Conservation (phyloP, 1,284 basidiomycete species). For the Trichosporon coremiiforme region DNA sequence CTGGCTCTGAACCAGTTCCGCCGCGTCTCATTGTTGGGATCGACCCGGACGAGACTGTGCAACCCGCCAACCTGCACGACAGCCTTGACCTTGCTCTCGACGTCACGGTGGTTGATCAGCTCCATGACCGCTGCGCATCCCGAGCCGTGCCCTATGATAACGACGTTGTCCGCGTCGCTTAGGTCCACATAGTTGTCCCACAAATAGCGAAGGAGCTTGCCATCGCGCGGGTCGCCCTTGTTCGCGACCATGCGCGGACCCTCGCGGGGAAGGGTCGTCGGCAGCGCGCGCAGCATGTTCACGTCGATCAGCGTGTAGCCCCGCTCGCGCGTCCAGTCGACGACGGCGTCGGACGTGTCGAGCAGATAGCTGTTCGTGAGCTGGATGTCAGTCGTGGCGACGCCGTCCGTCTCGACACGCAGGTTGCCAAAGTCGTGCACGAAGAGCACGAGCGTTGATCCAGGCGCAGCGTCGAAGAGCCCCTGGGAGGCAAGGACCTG, state of each 20-base stretch:
- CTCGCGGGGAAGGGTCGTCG: constrained; percentile 45
- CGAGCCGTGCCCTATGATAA: constrained; percentile 83
- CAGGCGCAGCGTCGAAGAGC: constrained; percentile 61
- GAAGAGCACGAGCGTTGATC: constrained; percentile 68
- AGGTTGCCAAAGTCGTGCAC: constrained; percentile 91
- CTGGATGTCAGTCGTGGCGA: constrained; percentile 70
- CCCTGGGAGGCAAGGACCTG: constrained; percentile 73
- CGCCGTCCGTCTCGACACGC: constrained; percentile 73
- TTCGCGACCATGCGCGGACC: constrained; percentile 40
- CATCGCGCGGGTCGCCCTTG: constrained; percentile 41
- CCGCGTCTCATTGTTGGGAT: constrained; percentile 45
- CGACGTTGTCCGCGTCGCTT: constrained; percentile 68
- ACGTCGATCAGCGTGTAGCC: constrained; percentile 80
- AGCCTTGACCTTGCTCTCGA: constrained; percentile 67
- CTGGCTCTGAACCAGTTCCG: constrained; percentile 52
- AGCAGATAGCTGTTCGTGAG: constrained; percentile 79
- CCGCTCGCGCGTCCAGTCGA: constrained; percentile 69
- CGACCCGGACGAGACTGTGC: constrained; percentile 55
- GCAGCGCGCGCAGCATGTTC: constrained; percentile 75
- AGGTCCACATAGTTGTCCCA: constrained; percentile 94
- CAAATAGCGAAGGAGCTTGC: constrained; percentile 72
- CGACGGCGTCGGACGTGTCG: constrained; percentile 76
- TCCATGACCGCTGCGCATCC: constrained; percentile 75
- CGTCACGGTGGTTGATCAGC: constrained; percentile 68
- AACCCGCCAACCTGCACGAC: constrained; percentile 77